Base-by-base conservation (phyloP, 2,329 filamentous ascomycete genomes). In the Nothophoma quercina region DNA sequence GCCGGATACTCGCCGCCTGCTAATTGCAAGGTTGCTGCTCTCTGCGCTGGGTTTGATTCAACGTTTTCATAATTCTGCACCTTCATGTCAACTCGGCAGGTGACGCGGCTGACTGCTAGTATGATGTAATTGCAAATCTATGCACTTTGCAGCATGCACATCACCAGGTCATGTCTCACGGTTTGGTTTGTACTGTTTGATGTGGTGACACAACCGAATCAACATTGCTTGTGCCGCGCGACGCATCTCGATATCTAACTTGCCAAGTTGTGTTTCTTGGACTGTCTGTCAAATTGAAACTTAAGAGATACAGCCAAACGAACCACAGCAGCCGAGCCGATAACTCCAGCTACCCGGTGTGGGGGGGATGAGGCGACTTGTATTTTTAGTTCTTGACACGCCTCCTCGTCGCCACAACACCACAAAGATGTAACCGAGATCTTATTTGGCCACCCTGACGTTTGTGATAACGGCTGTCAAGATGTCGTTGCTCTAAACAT, bases 241-340 rank as follows among this genome's bases (percentile, higher is more conserved):
- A 38, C 42, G 15, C 19, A 29, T 30, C 25, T 41, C 15, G 13
- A 32, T 28, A 7, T 38, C 26, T 43, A 23, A 22, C 22, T 26
- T 10, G 43, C 43, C 43, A 48, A 43, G 26, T 3, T 10, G n/a
- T 18, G 43, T 38, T 19, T 47, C 43, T 34, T 33, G 16, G 21
- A 21, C 22, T 3, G 39, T 33, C 43, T 54, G 44, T 49, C 46
- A 40, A 5, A 49, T 23, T 18, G 35, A 64, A 47, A 55, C 61
- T 61, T 56, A 35, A 34, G 57, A 36, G 39, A 38, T 40, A 48
- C 28, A 47, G 54, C 52, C 53, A 55, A 51, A 56, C 51, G 26
- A 42, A 19, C 34, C 41, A 54, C 28, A 28, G 38, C 47, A 32
- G 36, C 47, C 46, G 47, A 36, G 21, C 42, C 50, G 51, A 35